Conservation (phyloP, 2,329 filamentous ascomycete species). For the Acephala macrosclerotiorum region DNA sequence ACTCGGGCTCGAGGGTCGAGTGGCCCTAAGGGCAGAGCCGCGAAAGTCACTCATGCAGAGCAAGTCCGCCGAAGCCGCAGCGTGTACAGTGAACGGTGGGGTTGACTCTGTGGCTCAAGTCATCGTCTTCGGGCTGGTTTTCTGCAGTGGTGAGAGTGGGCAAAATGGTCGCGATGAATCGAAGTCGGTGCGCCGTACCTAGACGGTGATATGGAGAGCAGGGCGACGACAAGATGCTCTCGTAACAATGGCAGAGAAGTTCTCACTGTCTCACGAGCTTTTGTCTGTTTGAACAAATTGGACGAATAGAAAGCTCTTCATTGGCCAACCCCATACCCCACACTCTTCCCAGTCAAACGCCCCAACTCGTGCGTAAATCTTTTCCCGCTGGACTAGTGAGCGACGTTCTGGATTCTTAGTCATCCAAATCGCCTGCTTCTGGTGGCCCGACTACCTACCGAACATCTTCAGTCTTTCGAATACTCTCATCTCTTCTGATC, state of each 20-base stretch:
- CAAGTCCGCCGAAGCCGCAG: neutral
- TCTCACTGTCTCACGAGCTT: constrained; percentile 5
- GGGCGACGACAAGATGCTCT: neutral
- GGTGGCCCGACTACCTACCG: neutral
- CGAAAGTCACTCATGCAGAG: constrained; percentile 3
- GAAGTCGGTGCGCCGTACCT: neutral
- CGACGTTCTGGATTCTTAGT: neutral
- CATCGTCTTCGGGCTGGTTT: neutral
- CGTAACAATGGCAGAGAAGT: neutral
- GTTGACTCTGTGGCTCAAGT: neutral
- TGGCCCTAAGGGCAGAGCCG: constrained; percentile 4
- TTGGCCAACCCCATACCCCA: constrained; percentile 9
- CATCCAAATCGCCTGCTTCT: neutral
- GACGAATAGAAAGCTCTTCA: neutral
- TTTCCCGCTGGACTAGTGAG: neutral
- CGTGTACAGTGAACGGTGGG: neutral
- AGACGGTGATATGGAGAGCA: neutral
- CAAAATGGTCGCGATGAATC: neutral
- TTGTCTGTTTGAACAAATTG: neutral
- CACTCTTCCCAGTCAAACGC: neutral
- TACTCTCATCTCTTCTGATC: constrained; percentile 5
- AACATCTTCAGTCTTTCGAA: constrained; percentile 1
- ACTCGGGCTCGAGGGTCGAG: neutral
- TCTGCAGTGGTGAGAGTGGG: neutral
- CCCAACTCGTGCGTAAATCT: neutral